A percentile compares a stretch with the other conserved stretches of the same genome.
Conservation (phyloP, 2,329 filamentous ascomycete species). For the Fusarium incarnatum region DNA sequence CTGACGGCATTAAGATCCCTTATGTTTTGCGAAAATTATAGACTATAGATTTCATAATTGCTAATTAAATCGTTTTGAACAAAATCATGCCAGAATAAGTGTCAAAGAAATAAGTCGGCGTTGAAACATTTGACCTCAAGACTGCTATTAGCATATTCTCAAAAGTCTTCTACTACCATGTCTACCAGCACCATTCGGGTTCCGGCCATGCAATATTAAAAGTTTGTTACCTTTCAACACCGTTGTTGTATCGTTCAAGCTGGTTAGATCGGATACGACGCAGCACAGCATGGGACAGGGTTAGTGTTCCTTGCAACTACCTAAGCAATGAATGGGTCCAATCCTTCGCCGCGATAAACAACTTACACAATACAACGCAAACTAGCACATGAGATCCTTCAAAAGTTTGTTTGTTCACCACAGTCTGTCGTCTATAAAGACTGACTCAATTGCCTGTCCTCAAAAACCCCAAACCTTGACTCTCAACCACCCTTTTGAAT, state of each 20-base stretch:
- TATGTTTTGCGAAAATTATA: neutral
- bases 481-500: neutral
- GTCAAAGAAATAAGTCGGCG: no score
- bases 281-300: neutral
- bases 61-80: neutral
- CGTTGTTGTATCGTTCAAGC: neutral
- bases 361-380: neutral
- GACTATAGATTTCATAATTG: neutral
- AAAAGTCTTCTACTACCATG: neutral
- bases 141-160: neutral
- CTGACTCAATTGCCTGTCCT: neutral
- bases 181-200: neutral
- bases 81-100: no score
- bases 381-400: neutral
- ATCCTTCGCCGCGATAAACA: neutral
- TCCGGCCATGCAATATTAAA: neutral
- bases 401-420: neutral
- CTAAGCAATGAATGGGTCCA: neutral
- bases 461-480: no score
- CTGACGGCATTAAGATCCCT: slow-evolving; percentile 4
- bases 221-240: neutral
- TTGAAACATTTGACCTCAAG: neutral
- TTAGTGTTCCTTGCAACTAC: neutral
- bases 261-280: neutral
- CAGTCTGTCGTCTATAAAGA: neutral